Evolutionary conservation across 371 early-diverging fungal genomes (phyloP), one percentile per base, ranked within the genome.

Genomic region (Lichtheimia hyalospora): DNA sequence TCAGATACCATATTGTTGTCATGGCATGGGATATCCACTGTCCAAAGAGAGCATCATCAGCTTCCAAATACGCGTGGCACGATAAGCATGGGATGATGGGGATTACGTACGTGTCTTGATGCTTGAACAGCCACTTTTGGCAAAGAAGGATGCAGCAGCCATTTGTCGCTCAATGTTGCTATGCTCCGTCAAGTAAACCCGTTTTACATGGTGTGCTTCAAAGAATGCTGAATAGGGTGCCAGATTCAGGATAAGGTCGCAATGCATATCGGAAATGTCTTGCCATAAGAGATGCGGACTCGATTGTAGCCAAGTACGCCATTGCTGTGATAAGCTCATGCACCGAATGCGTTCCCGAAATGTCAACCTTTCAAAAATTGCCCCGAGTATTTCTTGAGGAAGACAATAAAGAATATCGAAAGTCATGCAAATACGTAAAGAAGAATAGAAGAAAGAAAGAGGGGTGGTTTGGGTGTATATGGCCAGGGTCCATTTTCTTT

Each of bases 291-390:
- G 34, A 28, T 51, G n/a, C 5, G 52, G 51, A 49, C 59, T 50
- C 6, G 18, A 39, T 14, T 39, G 40, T 14, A 58, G 43, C 39
- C 21, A 58, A 3, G 13, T 5, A 14, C 59, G 50, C 59, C 59
- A 58, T 8, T 8, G 13, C 50, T 42, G 40, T 14, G 51, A 58
- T 18, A 58, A 49, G n/a, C 43, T 39, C 5, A 51, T 58, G 15
- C 41, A 58, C 5, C 40, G 40, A 16, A 58, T 51, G 21, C 59
- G 59, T 51, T 58, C 59, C 21, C 52, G 49, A 28, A 58, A 58
- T 6, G 49, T 39, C 14, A 57, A 24, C 16, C 48, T 18, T 20
- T 25, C n/a, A 39, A 57, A 57, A 14, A 57, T 57, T 16, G 34
- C 28, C 18, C 25, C n/a, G 15, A 57, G 49, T 5, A 57, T 7